Evolutionary conservation across 495 filamentous ascomycete species (phyloP), one percentile per base, ranked within the genome.

Genomic region (Parmelia sp.): DNA sequence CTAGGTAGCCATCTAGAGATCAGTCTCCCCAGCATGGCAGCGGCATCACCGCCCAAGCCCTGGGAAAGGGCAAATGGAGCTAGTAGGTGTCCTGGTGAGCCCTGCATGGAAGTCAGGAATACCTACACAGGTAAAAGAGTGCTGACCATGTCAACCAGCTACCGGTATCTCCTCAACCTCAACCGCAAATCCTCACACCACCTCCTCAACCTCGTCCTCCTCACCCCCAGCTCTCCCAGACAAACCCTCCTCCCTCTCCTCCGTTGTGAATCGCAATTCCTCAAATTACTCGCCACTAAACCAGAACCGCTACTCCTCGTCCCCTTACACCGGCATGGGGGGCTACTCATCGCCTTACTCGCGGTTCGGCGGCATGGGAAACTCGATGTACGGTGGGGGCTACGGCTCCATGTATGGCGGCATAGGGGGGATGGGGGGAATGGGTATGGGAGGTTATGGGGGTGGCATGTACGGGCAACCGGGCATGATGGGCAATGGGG

Each of bases 11-110:
- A 12, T 40, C 21, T 19, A 15, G 25, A 42, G 15, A 36, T n/a
- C 27, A 31, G 0, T 40, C 15, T 7, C 8, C 25, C 49, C 3
- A 36, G 7, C 12, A 66, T 66, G 64, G 51, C 64, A 17, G 73
- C 71, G 79, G 84, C 85, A 68, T 93, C 92, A 77, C 93, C 93
- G 69, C 93, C 93, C 42, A 97, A 97, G 77, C 93, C 93, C 25
- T 97, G 93, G 93, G 93, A 97, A 77, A 84, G 86, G 74, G 82
- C 84, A 63, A 88, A 90, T 74, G 83, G 82, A 65, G 77, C 83
- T 69, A 74, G 82, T 79, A 74, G 74, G 69, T 75, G 79, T 86
- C 55, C 42, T 36, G 25, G 49, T 62, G 31, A 56, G 36, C 11
- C 45, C 21, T 42, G 15, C 10, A 39, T 35, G 21, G 31, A 62